These are phyloP conservation scores for Lotus japonicus DNA, from an alignment of 306 rosid species.

Conservation along the genomic window DNA sequence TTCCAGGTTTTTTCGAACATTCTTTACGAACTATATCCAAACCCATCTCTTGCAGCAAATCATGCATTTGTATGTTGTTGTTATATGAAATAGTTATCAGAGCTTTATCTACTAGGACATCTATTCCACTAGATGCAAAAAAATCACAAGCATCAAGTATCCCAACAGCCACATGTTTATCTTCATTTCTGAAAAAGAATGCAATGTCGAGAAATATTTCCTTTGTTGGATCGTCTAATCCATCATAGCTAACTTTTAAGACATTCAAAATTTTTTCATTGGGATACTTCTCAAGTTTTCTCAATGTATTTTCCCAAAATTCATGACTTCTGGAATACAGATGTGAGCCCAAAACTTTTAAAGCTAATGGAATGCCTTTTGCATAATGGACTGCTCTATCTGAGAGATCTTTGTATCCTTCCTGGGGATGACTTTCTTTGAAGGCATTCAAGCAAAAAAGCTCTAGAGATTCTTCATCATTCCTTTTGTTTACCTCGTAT, in stretches of 20 bases:
- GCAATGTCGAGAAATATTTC: conserved; percentile 15
- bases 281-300: neutral
- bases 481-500: neutral
- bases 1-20: neutral
- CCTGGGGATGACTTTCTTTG: neutral
- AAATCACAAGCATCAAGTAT: too few relatives aligned
- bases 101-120: too few relatives aligned
- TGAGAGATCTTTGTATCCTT: neutral
- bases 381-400: neutral
- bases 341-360: conserved; percentile 21
- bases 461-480: neutral
- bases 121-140: too few relatives aligned
- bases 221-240: neutral
- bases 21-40: conserved; percentile 30
- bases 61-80: too few relatives aligned
- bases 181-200: too few relatives aligned
- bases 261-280: neutral
- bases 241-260: neutral
- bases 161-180: too few relatives aligned
- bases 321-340: neutral
- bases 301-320: neutral
- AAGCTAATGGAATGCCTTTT: neutral
- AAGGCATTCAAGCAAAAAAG: conserved; percentile 19
- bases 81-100: too few relatives aligned
- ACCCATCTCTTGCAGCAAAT: too few relatives aligned